A percentile compares a stretch with the other conserved stretches of the same genome.
Conservation (phyloP, 2,329 filamentous ascomycete species). For the Rutstroemia sp. region DNA sequence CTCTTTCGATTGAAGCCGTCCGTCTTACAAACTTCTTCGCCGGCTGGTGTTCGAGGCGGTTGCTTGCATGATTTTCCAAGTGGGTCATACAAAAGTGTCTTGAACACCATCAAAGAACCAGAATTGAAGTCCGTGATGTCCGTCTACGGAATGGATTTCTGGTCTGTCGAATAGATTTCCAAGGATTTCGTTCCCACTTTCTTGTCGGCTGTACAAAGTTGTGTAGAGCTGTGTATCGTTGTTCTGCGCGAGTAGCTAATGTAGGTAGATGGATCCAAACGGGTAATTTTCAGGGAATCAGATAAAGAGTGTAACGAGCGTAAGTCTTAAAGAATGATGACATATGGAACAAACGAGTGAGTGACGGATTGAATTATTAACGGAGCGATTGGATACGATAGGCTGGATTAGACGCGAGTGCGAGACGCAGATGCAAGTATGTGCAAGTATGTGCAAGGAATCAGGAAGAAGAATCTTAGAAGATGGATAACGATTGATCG, state of each 20-base stretch:
- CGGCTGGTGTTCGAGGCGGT: slow-evolving; percentile 4
- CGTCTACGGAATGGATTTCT: neutral
- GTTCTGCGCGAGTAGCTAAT: neutral
- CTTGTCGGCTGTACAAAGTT: neutral
- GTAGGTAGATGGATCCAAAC: neutral
- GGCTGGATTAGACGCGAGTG: neutral
- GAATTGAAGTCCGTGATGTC: neutral
- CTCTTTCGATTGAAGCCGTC: slow-evolving; percentile 2
- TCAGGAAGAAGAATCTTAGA: too few relatives aligned
- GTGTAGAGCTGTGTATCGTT: neutral
- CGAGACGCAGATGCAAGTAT: neutral
- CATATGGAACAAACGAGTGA: slow-evolving; percentile 2
- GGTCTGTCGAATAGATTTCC: neutral
- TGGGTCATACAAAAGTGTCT: slow-evolving; percentile 8
- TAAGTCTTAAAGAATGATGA: neutral
- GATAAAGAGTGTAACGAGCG: slow-evolving; percentile 2
- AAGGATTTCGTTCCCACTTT: neutral
- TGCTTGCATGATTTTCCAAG: slow-evolving; percentile 7
- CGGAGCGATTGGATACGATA: neutral
- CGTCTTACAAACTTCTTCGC: slow-evolving; percentile 5
- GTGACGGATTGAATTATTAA: neutral
- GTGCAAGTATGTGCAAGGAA: neutral
- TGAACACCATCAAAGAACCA: slow-evolving; percentile 4
- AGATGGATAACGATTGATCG: too few relatives aligned
- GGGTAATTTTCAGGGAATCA: slow-evolving; percentile 5